Base-by-base conservation (phyloP, 495 filamentous ascomycete genomes). In the Penicillium ucsense region DNA sequence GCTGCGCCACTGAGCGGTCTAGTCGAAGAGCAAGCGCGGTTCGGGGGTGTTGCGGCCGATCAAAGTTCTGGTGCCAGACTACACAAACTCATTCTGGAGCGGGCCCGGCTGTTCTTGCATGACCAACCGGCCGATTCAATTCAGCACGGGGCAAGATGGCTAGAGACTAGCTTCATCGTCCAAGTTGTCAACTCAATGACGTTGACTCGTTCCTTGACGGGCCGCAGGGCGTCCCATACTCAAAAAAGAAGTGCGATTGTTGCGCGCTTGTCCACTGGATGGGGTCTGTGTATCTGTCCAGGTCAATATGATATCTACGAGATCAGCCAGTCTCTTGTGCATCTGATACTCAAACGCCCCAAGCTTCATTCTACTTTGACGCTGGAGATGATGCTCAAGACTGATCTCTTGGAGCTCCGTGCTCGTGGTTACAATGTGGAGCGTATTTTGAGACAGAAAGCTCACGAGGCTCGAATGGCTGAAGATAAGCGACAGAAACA, bases 381-480 rank as follows among this genome's bases (percentile, higher is more conserved):
- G 11, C 75, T 99, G 33, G 90, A 95, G 60, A 88, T 84, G 52
- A 80, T 99, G 45, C 67, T 99, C 32, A 87, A 83, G 41, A 83
- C 79, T n/a, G 85, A 86, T 50, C 70, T 99, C 8, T 70, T 82
- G 35, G 79, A 88, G 50, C 70, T 99, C 7, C 81, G 82, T 55
- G 76, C 75, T 27, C 85, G 89, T 48, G 92, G 92, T 4, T 95
- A 92, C 67, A 97, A 99, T 53, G 92, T 97, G 36, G 86, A 92
- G 46, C 81, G 92, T 10, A 95, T 97, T 55, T 73, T 99, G 12
- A 79, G 84, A 31, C 80, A 82, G 32, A 90, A 89, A 64, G 88
- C 83, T 8, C 83, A 84, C 5, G 89, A 97, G 60, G 83, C 85
- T 9, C 76, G 85, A 30, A 81, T 96, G 54, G 89, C 87, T 4